Conservation (phyloP, 1,139 yeast genomes). For the Wickerhamiella pararugosa region DNA sequence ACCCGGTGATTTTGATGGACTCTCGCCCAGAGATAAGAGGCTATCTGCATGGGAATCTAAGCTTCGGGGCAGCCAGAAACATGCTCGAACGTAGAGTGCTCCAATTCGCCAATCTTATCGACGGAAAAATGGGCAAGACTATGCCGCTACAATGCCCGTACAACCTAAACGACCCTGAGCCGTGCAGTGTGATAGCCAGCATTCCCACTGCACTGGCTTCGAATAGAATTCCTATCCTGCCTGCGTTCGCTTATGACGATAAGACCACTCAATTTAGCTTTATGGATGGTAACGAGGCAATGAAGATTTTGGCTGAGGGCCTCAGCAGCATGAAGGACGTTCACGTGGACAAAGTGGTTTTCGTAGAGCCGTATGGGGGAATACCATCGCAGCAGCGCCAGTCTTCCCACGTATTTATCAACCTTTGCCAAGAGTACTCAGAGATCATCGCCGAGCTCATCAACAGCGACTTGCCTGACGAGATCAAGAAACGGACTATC, state of each 20-base stretch:
- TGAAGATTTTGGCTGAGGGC: slow-evolving; percentile 23
- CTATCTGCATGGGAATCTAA: slow-evolving; percentile 13
- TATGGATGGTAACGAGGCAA: slow-evolving; percentile 26
- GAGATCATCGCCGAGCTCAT: slow-evolving; percentile 46
- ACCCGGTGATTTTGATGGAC: slow-evolving; percentile 28
- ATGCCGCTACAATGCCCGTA: slow-evolving; percentile 2
- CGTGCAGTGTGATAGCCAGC: slow-evolving; percentile 10
- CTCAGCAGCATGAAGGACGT: slow-evolving; percentile 20
- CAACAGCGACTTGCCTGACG: slow-evolving; percentile 36
- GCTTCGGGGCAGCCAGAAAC: not conserved
- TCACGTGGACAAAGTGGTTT: slow-evolving; percentile 65
- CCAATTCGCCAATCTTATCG: not conserved
- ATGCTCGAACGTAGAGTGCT: not conserved
- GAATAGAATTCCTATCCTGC: slow-evolving; percentile 42
- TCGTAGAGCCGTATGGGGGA: slow-evolving; percentile 74
- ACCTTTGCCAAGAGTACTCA: slow-evolving; percentile 66
- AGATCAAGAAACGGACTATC: slow-evolving; percentile 36
- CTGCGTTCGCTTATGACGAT: slow-evolving; percentile 40
- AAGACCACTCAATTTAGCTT: slow-evolving; percentile 27
- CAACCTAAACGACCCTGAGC: slow-evolving; percentile 7
- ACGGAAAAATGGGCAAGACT: not conserved
- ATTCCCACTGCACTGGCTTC: slow-evolving; percentile 24
- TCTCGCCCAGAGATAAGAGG: slow-evolving; percentile 22
- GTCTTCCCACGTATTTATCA: slow-evolving; percentile 78
- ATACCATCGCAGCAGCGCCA: slow-evolving; percentile 70